Conservation (phyloP, 2,329 filamentous ascomycete genomes). For the Fusarium sambucinum region DNA sequence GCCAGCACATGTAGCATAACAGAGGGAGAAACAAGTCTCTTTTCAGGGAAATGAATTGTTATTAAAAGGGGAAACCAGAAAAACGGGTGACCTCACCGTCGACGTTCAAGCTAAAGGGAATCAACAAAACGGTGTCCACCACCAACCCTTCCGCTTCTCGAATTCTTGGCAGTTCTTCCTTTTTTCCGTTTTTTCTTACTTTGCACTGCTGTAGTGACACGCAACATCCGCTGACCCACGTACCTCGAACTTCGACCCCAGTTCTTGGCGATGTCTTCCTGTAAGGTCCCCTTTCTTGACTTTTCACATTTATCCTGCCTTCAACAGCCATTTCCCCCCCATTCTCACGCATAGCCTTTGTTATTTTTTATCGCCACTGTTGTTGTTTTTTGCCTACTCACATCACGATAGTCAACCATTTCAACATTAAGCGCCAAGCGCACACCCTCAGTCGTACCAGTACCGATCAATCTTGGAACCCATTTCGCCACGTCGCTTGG, state of each 20-base stretch:
- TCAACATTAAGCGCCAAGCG: constrained; percentile 59
- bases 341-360: background rate
- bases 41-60: constrained; percentile 30
- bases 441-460: constrained; percentile 57
- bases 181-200: constrained; percentile 6
- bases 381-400: constrained; percentile 5
- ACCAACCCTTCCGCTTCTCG: constrained; percentile 19
- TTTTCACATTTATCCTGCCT: constrained; percentile 4
- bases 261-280: constrained; percentile 43
- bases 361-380: background rate
- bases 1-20: background rate
- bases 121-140: constrained; percentile 30
- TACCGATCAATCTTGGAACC: constrained; percentile 57
- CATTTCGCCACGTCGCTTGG: constrained; percentile 59
- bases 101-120: background rate
- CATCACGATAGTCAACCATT: constrained; percentile 58
- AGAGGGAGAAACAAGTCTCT: background rate
- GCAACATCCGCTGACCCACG: constrained; percentile 20
- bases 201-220: constrained; percentile 22
- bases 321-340: background rate
- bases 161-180: constrained; percentile 26
- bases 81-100: constrained; percentile 32
- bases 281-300: constrained; percentile 34
- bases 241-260: constrained; percentile 24
- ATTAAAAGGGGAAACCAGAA: constrained; percentile 12